phyloP scores from a whole-genome alignment of 2,329 filamentous ascomycete species.

The Aulographum hederae region DNA sequence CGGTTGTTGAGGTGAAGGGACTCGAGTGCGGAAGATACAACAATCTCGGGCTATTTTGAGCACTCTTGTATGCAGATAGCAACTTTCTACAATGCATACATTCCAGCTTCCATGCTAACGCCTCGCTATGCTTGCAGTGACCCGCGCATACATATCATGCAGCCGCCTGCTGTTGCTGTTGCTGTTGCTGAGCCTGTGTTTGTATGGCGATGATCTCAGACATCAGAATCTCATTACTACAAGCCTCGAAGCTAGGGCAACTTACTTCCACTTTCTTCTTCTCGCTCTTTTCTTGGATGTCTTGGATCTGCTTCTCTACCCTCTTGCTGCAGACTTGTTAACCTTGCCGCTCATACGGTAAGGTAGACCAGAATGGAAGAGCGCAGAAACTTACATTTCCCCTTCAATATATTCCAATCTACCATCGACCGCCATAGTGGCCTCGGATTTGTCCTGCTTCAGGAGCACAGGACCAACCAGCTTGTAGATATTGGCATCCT shows the following conservation, averaged over 20 bases:
- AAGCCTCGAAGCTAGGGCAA: background rate
- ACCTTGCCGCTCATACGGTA: too few relatives aligned
- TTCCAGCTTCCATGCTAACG: too few relatives aligned
- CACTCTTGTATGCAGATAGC: too few relatives aligned
- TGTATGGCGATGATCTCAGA: slow-evolving; percentile 1
- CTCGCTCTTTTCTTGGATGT: slow-evolving; percentile 45
- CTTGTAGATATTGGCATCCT: slow-evolving; percentile 87
- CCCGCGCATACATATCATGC: too few relatives aligned
- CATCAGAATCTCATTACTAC: background rate
- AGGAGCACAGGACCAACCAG: slow-evolving; percentile 79
- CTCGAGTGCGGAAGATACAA: too few relatives aligned
- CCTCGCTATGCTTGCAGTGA: too few relatives aligned
- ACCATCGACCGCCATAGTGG: slow-evolving; percentile 76
- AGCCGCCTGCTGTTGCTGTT: background rate
- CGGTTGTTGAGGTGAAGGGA: too few relatives aligned
- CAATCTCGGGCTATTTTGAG: too few relatives aligned
- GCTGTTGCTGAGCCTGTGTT: background rate
- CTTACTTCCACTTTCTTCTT: slow-evolving; percentile 45
- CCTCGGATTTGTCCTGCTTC: slow-evolving; percentile 87
- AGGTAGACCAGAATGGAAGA: background rate
- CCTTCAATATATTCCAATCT: slow-evolving; percentile 82
- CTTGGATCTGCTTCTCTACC: slow-evolving; percentile 46
- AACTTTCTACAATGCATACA: too few relatives aligned
- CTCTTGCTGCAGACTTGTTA: slow-evolving; percentile 34
- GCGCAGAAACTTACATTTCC: slow-evolving; percentile 51